phyloP scores from a whole-genome alignment of 1,139 yeast genomes.

The Debaryomyces psychrophilus region DNA sequence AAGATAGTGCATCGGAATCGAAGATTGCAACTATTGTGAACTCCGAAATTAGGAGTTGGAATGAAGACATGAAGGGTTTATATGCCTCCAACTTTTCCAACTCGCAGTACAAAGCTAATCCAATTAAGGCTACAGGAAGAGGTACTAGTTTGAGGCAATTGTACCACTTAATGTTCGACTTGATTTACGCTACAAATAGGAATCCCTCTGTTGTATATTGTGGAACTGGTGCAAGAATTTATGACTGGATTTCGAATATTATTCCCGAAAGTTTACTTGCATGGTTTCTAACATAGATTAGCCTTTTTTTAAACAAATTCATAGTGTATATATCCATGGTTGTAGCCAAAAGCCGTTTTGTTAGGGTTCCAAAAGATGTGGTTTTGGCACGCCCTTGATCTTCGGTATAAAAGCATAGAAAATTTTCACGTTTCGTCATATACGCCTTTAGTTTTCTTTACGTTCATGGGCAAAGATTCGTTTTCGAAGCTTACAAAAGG shows the following conservation, averaged over 20 bases:
- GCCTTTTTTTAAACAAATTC: not conserved
- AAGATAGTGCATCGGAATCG: conserved; percentile 27
- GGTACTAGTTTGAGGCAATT: conserved; percentile 51
- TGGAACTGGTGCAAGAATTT: conserved; percentile 54
- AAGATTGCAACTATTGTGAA: conserved; percentile 36
- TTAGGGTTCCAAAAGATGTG: conserved; percentile 8
- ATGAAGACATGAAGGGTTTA: conserved; percentile 37
- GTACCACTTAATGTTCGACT: conserved; percentile 58
- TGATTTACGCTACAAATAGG: conserved; percentile 38
- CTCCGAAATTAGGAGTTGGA: conserved; percentile 48
- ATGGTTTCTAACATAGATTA: conserved; percentile 20
- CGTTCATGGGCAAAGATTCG: conserved; percentile 78
- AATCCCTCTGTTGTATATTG: conserved; percentile 45
- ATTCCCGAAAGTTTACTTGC: conserved; percentile 40
- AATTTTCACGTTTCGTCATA: conserved; percentile 16
- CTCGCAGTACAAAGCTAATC: conserved; percentile 37
- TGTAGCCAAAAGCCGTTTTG: not conserved
- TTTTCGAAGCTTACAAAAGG: conserved; percentile 79
- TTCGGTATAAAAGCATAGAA: conserved; percentile 1
- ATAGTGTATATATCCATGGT: not conserved
- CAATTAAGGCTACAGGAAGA: conserved; percentile 38
- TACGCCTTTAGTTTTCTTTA: conserved; percentile 26
- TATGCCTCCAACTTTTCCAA: conserved; percentile 41
- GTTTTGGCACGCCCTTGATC: conserved; percentile 9
- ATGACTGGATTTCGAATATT: conserved; percentile 38